Evolutionary conservation across 2,329 filamentous ascomycete genomes (phyloP), one percentile per base, ranked within the genome.

Genomic region (Fusarium caatingaense): DNA sequence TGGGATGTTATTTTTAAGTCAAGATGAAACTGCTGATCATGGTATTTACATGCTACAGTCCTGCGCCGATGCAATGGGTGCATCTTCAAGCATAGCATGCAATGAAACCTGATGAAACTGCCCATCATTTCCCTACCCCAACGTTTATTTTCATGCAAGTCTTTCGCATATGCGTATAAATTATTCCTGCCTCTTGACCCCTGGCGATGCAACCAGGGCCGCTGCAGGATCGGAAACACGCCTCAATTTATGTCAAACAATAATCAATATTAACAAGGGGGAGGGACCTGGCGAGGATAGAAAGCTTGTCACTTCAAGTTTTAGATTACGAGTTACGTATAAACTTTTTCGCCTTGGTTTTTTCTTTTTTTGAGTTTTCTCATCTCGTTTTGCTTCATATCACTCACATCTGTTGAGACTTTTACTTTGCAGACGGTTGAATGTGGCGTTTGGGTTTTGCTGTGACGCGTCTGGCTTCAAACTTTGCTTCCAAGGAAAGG

Each of bases 91-190:
- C 37, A 40, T 56, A 46, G 25, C 48, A 45, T 56, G 51, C 15
- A 54, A 56, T 69, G 64, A 69, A 64, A 71, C 68, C 27, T 23
- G 23, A 51, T 73, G 72, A 74, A 74, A 74, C 72, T 41, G 37
- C 34, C 42, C 50, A 62, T 68, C 49, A 53, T 40, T 56, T 37
- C 45, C 58, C 64, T 51, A 64, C 42, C 51, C 44, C 32, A 57
- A 46, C 46, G 21, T 45, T 21, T 45, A 37, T 40, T 23, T 41
- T 56, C 48, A 71, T 71, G 68, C 58, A 25, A 55, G 23, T 21
- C 20, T 64, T 58, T 72, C 34, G 16, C 42, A 57, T 56, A 48
- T 37, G 18, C 34, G 18, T 42, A 10, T 53, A 8, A 40, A 58
- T 42, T 60, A 32, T 34, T 54, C 60, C 51, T 54, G 37, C 59